Evolutionary conservation across 305 asterid genomes (phyloP).

Genomic region (Ilex paraguariensis): DNA sequence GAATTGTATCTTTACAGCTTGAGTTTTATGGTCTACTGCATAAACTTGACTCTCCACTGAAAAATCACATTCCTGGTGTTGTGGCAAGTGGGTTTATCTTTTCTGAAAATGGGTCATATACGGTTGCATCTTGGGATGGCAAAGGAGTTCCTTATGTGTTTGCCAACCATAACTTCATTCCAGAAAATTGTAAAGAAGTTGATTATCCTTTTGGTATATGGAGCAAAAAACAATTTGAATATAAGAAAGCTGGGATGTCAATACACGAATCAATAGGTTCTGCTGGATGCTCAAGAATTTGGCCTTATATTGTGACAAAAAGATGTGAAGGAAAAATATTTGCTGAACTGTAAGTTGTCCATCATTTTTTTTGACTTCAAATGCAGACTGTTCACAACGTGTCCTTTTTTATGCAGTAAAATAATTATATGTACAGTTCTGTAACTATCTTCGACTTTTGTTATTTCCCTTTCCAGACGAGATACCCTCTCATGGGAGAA

Average conservation of each 20-base stretch:
- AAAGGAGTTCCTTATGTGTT: constrained; percentile 59
- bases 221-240: constrained; percentile 65
- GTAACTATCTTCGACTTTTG: constrained; percentile 19
- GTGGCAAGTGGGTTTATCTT: constrained; percentile 82
- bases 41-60: constrained; percentile 56
- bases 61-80: constrained; percentile 67
- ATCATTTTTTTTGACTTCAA: neutral
- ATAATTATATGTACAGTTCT: constrained; percentile 4
- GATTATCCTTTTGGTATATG: constrained; percentile 86
- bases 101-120: constrained; percentile 57
- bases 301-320: constrained; percentile 82
- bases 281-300: constrained; percentile 38
- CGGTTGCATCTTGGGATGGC: constrained; percentile 78
- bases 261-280: constrained; percentile 34
- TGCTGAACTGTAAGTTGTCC: constrained; percentile 72
- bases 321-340: constrained; percentile 84
- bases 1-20: constrained; percentile 46
- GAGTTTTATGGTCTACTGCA: constrained; percentile 65
- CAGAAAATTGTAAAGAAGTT: constrained; percentile 32
- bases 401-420: too few species aligned
- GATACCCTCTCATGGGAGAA: constrained; percentile 63
- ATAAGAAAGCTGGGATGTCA: constrained; percentile 47
- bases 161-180: constrained; percentile 32
- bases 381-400: too few species aligned
- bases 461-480: constrained; percentile 26